phyloP scores from a whole-genome alignment of 2,329 filamentous ascomycete species.

The Gnomoniopsis sp. region DNA sequence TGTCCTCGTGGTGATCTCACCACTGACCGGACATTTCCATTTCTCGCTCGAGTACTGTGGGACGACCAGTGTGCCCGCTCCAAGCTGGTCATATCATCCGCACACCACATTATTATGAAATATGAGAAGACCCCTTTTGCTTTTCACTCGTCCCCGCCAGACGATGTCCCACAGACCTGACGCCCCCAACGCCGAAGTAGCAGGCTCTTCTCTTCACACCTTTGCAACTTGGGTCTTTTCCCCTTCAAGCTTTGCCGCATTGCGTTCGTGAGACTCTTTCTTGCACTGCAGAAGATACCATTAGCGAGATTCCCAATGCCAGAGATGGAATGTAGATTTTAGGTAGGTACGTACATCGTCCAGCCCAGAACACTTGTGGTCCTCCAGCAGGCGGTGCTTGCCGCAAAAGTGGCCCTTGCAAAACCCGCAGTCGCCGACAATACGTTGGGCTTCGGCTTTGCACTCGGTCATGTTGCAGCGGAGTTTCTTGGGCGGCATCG shows the following conservation, averaged over 20 bases:
- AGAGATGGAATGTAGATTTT: constrained; percentile 21
- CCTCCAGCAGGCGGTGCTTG: constrained; percentile 89
- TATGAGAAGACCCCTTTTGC: no score
- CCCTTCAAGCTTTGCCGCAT: constrained; percentile 84
- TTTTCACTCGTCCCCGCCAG: no score
- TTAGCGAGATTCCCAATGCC: not conserved
- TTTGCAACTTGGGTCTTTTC: constrained; percentile 93
- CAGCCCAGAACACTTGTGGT: constrained; percentile 86
- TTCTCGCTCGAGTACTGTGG: no score
- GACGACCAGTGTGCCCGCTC: no score
- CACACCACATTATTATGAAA: no score
- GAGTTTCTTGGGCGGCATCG: constrained; percentile 70
- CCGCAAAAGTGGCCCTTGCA: constrained; percentile 93
- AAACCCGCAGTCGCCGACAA: constrained; percentile 94
- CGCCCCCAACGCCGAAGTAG: not conserved
- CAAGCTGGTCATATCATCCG: no score
- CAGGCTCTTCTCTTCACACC: constrained; percentile 67
- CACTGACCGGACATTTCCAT: no score
- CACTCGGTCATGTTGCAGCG: constrained; percentile 89
- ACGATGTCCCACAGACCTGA: no score
- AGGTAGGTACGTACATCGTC: constrained; percentile 73
- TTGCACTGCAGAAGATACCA: constrained; percentile 61
- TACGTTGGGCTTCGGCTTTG: constrained; percentile 83
- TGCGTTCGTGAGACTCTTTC: constrained; percentile 92
- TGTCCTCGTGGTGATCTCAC: no score